phyloP scores from a whole-genome alignment of 1,139 yeast genomes.

The Candida gigantensis region DNA sequence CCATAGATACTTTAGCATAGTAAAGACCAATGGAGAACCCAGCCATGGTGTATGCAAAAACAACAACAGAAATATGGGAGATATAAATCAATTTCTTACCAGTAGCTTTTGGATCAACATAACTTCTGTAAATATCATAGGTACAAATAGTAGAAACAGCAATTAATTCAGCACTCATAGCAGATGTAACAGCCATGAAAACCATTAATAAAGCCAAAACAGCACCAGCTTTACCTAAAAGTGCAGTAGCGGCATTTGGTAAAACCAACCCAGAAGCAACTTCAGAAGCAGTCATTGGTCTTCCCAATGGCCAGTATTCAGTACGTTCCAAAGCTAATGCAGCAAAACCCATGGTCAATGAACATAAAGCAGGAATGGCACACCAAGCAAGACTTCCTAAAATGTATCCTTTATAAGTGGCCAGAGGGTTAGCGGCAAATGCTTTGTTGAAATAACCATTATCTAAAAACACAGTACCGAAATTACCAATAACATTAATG shows the following conservation, averaged over 20 bases:
- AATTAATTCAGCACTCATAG: slow-evolving; percentile 84
- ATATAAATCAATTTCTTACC: slow-evolving; percentile 69
- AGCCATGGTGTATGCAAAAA: slow-evolving; percentile 71
- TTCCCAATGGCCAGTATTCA: slow-evolving; percentile 77
- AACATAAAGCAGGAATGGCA: slow-evolving; percentile 79
- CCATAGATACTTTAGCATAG: slow-evolving; percentile 84
- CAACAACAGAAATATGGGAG: slow-evolving; percentile 66
- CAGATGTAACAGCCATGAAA: slow-evolving; percentile 81
- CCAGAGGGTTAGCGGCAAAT: slow-evolving; percentile 80
- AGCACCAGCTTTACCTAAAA: slow-evolving; percentile 86
- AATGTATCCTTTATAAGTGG: slow-evolving; percentile 87
- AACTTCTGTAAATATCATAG: slow-evolving; percentile 79
- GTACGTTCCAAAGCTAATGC: slow-evolving; percentile 69
- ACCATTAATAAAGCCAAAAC: slow-evolving; percentile 73
- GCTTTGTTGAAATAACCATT: slow-evolving; percentile 92
- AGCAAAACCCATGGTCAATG: slow-evolving; percentile 84
- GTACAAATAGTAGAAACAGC: slow-evolving; percentile 85
- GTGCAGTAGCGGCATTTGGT: slow-evolving; percentile 84
- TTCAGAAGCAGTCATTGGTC: slow-evolving; percentile 61
- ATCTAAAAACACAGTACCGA: slow-evolving; percentile 86
- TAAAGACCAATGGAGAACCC: slow-evolving; percentile 79
- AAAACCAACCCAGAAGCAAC: slow-evolving; percentile 80
- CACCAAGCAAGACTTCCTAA: slow-evolving; percentile 93
- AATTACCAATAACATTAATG: slow-evolving; percentile 81
- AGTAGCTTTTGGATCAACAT: slow-evolving; percentile 73